Percentiles rank a stretch among this genome's conserved stretches.
Conservation (phyloP, 1,284 basidiomycete genomes). For the Psilocybe mexicana region DNA sequence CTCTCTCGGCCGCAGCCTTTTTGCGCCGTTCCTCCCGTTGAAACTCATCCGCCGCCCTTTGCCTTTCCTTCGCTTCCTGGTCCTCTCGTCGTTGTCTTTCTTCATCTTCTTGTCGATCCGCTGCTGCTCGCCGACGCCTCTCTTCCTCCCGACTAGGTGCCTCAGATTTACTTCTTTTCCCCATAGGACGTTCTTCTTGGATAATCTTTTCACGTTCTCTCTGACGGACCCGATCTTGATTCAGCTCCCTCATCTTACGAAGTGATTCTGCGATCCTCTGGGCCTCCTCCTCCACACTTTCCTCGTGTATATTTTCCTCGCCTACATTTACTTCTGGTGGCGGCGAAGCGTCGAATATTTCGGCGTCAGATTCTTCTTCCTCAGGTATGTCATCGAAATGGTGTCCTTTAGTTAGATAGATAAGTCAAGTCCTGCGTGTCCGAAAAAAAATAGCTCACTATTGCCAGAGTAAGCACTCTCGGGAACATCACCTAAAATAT, state of each 20-base stretch:
- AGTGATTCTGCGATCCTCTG: slow-evolving; percentile 62
- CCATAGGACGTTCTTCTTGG: slow-evolving; percentile 29
- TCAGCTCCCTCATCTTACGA: slow-evolving; percentile 67
- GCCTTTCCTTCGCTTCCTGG: no score
- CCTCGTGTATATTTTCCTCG: slow-evolving; percentile 1
- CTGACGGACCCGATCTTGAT: slow-evolving; percentile 60
- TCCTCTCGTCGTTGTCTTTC: background rate
- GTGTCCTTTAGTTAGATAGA: background rate
- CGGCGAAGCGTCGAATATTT: background rate
- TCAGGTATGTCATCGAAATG: slow-evolving; percentile 16
- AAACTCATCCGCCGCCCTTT: background rate
- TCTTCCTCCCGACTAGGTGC: slow-evolving; percentile 14
- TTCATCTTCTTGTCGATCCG: slow-evolving; percentile 16
- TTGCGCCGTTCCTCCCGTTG: slow-evolving; percentile 26
- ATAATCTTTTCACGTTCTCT: slow-evolving; percentile 35
- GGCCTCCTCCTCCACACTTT: slow-evolving; percentile 29
- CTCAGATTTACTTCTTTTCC: slow-evolving; percentile 20
- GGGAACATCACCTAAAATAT: slow-evolving; percentile 38
- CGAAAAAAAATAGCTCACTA: slow-evolving; percentile 16
- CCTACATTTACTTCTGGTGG: background rate
- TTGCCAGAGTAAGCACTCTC: slow-evolving; percentile 21
- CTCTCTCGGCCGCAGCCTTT: slow-evolving; percentile 38
- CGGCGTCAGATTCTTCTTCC: slow-evolving; percentile 11
- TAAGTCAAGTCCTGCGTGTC: background rate
- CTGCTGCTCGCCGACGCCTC: slow-evolving; percentile 11